Evolutionary conservation across 208 protist genomes (phyloP).

Genomic region (Leishmania braziliensis): DNA sequence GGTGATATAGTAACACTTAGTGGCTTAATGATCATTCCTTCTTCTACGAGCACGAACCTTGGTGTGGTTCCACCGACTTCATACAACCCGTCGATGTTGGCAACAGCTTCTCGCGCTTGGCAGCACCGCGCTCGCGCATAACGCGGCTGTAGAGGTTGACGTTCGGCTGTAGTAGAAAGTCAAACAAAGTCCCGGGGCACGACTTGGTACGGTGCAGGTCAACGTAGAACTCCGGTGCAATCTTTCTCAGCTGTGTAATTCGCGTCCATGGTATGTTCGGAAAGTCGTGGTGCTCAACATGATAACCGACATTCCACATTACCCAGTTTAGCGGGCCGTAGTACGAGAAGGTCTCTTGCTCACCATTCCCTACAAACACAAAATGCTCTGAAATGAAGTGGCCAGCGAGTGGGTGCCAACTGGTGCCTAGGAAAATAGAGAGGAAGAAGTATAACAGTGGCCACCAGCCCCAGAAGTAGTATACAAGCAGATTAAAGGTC

Average conservation of each 20-base stretch:
- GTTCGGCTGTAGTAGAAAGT: conserved; percentile 80
- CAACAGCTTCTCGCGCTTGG: conserved; percentile 50
- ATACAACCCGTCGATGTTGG: conserved; percentile 41
- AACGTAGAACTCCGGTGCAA: conserved; percentile 95
- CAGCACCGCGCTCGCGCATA: conserved; percentile 61
- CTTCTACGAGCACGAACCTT: conserved; percentile 50
- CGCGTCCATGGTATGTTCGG: conserved; percentile 93
- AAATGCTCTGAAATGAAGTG: conserved; percentile 96
- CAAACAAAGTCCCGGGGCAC: conserved; percentile 73
- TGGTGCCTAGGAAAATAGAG: conserved; percentile 77
- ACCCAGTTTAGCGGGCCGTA: conserved; percentile 94
- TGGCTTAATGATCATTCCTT: conserved; percentile 2
- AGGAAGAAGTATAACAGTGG: conserved; percentile 80
- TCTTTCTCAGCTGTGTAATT: conserved; percentile 78
- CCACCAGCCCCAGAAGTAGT: conserved; percentile 58
- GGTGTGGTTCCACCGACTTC: conserved; percentile 48
- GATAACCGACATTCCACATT: conserved; percentile 95
- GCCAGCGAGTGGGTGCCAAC: conserved; percentile 89
- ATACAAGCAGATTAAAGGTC: conserved; percentile 41
- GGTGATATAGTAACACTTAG: neutral
- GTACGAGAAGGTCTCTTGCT: conserved; percentile 97
- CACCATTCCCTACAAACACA: conserved; percentile 69
- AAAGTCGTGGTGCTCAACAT: conserved; percentile 98
- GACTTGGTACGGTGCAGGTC: conserved; percentile 73
- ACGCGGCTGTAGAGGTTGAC: conserved; percentile 81